A percentile compares a stretch with the other conserved stretches of the same genome.
These are phyloP conservation scores for Filobasidium wieringae DNA, from an alignment of 768 basidiomycete genomes.

Conservation along the genomic window DNA sequence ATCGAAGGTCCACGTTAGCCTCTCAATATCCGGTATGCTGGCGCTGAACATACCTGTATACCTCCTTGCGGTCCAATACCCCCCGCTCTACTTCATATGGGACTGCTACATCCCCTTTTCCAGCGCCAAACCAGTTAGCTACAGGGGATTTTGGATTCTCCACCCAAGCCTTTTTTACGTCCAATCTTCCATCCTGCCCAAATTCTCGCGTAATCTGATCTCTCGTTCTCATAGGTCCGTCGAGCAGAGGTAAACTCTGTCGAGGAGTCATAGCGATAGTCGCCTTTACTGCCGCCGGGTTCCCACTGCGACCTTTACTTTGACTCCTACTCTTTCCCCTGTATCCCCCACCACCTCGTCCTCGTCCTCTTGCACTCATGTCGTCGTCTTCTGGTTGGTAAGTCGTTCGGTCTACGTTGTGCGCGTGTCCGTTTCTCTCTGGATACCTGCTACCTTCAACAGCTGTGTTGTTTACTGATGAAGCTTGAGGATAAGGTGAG, in stretches of 20 bases:
- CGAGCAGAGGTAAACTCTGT: not conserved
- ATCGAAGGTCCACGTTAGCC: not conserved
- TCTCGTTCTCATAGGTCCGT: constrained; percentile 9
- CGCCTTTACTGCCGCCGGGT: not conserved
- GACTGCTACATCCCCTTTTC: constrained; percentile 20
- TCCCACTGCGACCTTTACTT: not conserved
- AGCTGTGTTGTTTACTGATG: too few relatives aligned
- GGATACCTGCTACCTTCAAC: too few relatives aligned
- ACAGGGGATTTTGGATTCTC: constrained; percentile 50
- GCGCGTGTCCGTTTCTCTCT: too few relatives aligned
- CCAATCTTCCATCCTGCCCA: constrained; percentile 4
- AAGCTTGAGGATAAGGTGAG: too few relatives aligned
- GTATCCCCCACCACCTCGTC: not conserved
- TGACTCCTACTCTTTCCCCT: not conserved
- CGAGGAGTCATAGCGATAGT: not conserved
- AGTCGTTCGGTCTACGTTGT: too few relatives aligned
- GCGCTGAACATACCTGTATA: constrained; percentile 44
- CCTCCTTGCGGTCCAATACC: constrained; percentile 26
- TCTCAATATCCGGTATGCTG: not conserved
- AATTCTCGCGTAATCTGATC: constrained; percentile 20
- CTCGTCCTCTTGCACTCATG: constrained; percentile 12
- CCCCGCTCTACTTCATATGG: constrained; percentile 36
- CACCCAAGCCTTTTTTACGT: constrained; percentile 30
- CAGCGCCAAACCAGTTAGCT: constrained; percentile 41
- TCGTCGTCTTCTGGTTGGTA: constrained; percentile 6